A percentile compares a stretch with the other conserved stretches of the same genome.
These are phyloP conservation scores for Penicillium macrosclerotiorum DNA, from an alignment of 495 filamentous ascomycete genomes.

Conservation along the genomic window DNA sequence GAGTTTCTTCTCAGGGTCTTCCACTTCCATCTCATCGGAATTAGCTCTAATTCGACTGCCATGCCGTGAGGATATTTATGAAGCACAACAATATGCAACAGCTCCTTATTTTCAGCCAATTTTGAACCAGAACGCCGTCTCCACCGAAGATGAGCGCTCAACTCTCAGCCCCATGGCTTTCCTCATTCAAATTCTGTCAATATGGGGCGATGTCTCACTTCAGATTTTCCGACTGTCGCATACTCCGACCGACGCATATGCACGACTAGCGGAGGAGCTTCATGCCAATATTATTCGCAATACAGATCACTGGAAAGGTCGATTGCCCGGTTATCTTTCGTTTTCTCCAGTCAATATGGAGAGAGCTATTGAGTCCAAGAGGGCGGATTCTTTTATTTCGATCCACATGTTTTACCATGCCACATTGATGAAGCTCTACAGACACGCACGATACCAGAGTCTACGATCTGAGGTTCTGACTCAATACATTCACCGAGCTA, in stretches of 20 bases:
- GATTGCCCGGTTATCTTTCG: slow-evolving; percentile 42
- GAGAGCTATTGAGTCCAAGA: slow-evolving; percentile 41
- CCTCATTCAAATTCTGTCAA: slow-evolving; percentile 56
- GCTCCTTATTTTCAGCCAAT: slow-evolving; percentile 58
- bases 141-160: slow-evolving; percentile 29
- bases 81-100: slow-evolving; percentile 48
- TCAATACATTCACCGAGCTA: slow-evolving; percentile 38
- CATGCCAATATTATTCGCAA: slow-evolving; percentile 46
- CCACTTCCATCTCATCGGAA: slow-evolving; percentile 43
- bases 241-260: slow-evolving; percentile 42
- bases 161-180: slow-evolving; percentile 56
- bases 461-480: slow-evolving; percentile 28
- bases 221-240: slow-evolving; percentile 55
- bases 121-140: slow-evolving; percentile 28
- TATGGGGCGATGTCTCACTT: slow-evolving; percentile 63
- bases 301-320: slow-evolving; percentile 48
- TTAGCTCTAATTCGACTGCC: slow-evolving; percentile 64
- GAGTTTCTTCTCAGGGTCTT: slow-evolving; percentile 50
- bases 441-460: slow-evolving; percentile 49
- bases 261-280: slow-evolving; percentile 46
- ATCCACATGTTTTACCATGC: slow-evolving; percentile 63
- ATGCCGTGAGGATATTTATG: slow-evolving; percentile 55
- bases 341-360: slow-evolving; percentile 54
- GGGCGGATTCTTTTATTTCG: slow-evolving; percentile 52
- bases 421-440: slow-evolving; percentile 59